Conservation (phyloP, 768 basidiomycete genomes). For the Tricholoma terreum region DNA sequence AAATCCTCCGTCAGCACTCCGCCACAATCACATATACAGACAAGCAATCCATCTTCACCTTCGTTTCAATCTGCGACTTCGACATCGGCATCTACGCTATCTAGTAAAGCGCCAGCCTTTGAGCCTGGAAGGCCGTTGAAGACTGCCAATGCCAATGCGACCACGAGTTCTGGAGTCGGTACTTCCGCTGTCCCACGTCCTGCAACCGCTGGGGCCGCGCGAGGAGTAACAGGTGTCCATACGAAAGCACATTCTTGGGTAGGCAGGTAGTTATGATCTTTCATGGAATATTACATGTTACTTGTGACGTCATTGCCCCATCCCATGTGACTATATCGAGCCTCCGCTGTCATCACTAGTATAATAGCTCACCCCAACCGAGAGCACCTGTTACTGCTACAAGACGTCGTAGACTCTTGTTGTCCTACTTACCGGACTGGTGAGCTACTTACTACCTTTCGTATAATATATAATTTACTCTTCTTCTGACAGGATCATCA, state of each 20-base stretch:
- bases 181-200: background rate
- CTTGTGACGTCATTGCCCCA: too few species aligned
- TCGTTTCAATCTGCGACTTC: slow-evolving; percentile 9
- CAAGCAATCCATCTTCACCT: background rate
- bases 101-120: slow-evolving; percentile 52
- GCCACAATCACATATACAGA: background rate
- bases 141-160: background rate
- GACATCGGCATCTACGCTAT: slow-evolving; percentile 38
- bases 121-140: slow-evolving; percentile 37
- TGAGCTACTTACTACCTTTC: slow-evolving; percentile 29
- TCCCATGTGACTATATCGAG: too few species aligned
- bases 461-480: too few species aligned
- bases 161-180: background rate
- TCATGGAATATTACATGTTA: too few species aligned
- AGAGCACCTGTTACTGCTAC: slow-evolving; percentile 26
- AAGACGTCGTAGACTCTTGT: slow-evolving; percentile 42
- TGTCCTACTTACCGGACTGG: slow-evolving; percentile 79
- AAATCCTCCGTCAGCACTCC: slow-evolving; percentile 18
- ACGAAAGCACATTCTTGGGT: background rate
- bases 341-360: too few species aligned
- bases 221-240: background rate
- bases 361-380: too few species aligned
- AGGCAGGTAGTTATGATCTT: too few species aligned
- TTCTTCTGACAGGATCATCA: slow-evolving; percentile 52
- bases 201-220: background rate